phyloP scores from a whole-genome alignment of 305 asterid genomes.

The Petunia hybrid region DNA sequence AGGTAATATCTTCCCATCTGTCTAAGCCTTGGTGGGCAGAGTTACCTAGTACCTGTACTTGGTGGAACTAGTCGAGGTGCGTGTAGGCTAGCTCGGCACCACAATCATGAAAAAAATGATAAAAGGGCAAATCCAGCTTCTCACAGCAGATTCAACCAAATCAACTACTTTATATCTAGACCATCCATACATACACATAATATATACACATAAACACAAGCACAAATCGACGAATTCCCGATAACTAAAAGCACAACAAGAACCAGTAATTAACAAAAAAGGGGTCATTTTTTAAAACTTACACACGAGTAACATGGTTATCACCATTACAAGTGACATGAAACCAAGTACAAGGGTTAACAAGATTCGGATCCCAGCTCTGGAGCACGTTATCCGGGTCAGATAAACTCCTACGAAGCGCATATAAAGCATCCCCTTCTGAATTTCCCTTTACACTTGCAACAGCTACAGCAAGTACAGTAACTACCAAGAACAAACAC shows the following conservation, averaged over 20 bases:
- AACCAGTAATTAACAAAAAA: background rate
- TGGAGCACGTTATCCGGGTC: slow-evolving; percentile 88
- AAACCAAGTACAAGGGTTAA: slow-evolving; percentile 95
- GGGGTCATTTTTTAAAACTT: slow-evolving; percentile 35
- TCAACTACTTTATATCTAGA: background rate
- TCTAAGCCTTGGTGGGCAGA: too few species aligned
- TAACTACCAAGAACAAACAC: slow-evolving; percentile 24
- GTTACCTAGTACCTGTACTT: too few species aligned
- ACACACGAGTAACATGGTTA: slow-evolving; percentile 92
- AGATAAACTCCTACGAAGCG: slow-evolving; percentile 83
- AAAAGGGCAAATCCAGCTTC: background rate
- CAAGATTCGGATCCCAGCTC: slow-evolving; percentile 99
- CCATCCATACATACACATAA: background rate
- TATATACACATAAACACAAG: too few species aligned
- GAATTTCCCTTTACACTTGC: slow-evolving; percentile 66
- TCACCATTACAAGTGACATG: slow-evolving; percentile 92
- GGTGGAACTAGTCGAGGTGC: too few species aligned
- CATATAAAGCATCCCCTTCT: slow-evolving; percentile 93
- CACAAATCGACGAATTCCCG: background rate
- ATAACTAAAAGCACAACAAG: background rate
- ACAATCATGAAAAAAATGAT: too few species aligned
- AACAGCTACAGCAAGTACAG: slow-evolving; percentile 46
- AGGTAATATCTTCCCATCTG: too few species aligned
- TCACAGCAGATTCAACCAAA: slow-evolving; percentile 10
- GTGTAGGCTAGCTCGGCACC: too few species aligned